A percentile compares a stretch with the other conserved stretches of the same genome.
Evolutionary conservation across 176 grass and related monocot genomes (phyloP).

Genomic region (maize (Zea mays)): DNA sequence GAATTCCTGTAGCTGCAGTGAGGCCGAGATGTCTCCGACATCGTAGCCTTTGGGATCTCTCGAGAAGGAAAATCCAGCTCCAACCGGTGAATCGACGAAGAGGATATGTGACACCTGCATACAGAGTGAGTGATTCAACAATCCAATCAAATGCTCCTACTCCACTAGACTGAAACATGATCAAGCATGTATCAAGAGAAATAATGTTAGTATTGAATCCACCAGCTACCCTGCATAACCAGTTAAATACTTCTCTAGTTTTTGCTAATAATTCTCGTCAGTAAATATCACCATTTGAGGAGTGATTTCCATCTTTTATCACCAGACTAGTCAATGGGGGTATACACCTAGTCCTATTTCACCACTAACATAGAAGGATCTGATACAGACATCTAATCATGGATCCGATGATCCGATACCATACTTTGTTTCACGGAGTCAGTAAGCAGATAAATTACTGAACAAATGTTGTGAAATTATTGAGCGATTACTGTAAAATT

Average conservation of each 20-base stretch:
- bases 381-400: too few relatives aligned
- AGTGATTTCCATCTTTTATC: not conserved
- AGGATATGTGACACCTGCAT: not conserved
- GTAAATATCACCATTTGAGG: not conserved
- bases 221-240: not conserved
- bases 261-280: not conserved
- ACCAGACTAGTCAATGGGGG: not conserved
- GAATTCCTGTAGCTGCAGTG: slow-evolving; percentile 1
- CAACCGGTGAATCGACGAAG: slow-evolving; percentile 24
- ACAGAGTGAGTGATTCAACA: not conserved
- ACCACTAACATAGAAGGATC: too few relatives aligned
- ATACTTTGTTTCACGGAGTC: too few relatives aligned
- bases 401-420: too few relatives aligned
- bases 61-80: slow-evolving; percentile 14
- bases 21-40: not conserved
- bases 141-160: not conserved
- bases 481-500: too few relatives aligned
- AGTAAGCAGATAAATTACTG: too few relatives aligned
- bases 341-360: not conserved
- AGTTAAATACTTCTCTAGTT: not conserved
- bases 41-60: not conserved
- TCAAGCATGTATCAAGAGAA: not conserved
- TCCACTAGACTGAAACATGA: not conserved
- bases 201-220: not conserved
- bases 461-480: too few relatives aligned